These are phyloP conservation scores for Gossypium longicalyx DNA, from an alignment of 345 rosid genomes.

Conservation along the genomic window DNA sequence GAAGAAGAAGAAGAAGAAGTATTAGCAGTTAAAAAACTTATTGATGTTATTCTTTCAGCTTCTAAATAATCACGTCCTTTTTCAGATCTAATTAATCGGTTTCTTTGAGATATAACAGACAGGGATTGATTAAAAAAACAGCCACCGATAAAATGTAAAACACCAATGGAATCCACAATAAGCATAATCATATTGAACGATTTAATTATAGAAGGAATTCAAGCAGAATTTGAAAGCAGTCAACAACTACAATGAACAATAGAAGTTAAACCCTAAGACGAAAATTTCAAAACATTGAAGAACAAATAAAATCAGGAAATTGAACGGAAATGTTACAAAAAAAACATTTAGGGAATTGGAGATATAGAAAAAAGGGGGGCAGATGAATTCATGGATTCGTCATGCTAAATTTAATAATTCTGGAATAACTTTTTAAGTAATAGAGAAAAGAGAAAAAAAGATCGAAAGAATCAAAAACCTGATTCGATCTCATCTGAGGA, in stretches of 20 bases:
- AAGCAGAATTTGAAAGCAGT: not conserved
- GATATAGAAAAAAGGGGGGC: not conserved
- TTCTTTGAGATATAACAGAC: not conserved
- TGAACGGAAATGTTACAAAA: not conserved
- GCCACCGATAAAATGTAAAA: not conserved
- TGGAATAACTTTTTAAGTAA: not conserved
- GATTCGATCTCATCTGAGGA: constrained; percentile 1
- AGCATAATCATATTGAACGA: not conserved
- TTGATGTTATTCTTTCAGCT: not conserved
- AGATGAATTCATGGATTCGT: not conserved
- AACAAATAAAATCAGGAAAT: not conserved
- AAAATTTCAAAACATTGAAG: not conserved
- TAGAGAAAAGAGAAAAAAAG: not conserved
- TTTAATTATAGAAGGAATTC: not conserved
- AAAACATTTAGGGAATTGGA: not conserved
- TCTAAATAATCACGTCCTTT: not conserved
- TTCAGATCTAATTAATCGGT: not conserved
- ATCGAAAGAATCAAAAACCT: constrained; percentile 1
- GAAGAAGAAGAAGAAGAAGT: not conserved
- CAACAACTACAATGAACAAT: not conserved
- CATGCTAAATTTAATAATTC: not conserved
- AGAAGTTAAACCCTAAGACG: constrained; percentile 5
- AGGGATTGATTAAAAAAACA: not conserved
- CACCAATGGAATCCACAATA: not conserved
- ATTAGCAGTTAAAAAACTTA: not conserved